Conservation (phyloP, 1,284 basidiomycete species). For the Puccinia horiana region DNA sequence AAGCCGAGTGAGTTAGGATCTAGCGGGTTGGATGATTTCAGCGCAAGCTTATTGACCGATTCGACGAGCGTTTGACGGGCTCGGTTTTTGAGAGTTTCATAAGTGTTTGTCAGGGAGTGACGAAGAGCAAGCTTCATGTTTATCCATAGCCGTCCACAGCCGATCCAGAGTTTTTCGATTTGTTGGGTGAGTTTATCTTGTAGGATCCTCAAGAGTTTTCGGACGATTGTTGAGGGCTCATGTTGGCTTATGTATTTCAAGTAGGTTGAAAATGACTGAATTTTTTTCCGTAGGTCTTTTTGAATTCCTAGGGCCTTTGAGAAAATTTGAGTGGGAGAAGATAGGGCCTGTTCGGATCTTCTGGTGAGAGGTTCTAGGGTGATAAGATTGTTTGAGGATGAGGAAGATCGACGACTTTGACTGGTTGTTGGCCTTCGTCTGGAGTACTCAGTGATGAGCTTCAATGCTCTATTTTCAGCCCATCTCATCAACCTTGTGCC, state of each 20-base stretch:
- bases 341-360: not conserved
- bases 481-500: conserved; percentile 33
- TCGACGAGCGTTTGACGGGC: not conserved
- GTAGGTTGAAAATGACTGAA: not conserved
- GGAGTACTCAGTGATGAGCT: conserved; percentile 7
- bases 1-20: conserved; percentile 6
- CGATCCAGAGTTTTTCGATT: not conserved
- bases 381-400: not conserved
- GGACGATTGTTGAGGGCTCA: not conserved
- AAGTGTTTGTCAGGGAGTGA: not conserved
- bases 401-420: not conserved
- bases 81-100: not conserved
- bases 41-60: not conserved
- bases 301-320: not conserved
- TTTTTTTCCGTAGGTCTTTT: not conserved
- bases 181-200: not conserved
- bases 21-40: not conserved
- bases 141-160: not conserved
- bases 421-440: not conserved
- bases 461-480: conserved; percentile 33
- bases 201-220: not conserved
- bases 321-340: not conserved
- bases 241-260: not conserved
- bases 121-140: not conserved
- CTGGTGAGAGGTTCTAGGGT: not conserved